Percentiles rank a stretch among this genome's conserved stretches.
These are phyloP conservation scores for Apiospora phragmitis DNA, from an alignment of 2,329 filamentous ascomycete species.

Conservation along the genomic window DNA sequence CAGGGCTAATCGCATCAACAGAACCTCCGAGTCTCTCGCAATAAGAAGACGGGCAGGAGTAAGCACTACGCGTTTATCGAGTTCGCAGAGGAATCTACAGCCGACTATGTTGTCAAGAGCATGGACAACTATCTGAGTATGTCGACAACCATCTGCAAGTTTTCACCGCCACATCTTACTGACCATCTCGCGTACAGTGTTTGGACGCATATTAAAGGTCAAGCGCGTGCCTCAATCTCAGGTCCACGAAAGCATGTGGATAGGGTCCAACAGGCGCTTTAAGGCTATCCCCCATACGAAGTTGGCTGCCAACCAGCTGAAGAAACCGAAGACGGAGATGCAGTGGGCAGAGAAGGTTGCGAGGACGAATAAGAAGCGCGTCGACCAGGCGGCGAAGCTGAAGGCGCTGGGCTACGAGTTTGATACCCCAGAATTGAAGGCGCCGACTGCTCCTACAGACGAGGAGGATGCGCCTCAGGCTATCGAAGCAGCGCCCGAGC, in stretches of 20 bases:
- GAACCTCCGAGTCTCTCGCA: slow-evolving; percentile 66
- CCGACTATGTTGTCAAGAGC: slow-evolving; percentile 87
- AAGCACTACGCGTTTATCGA: slow-evolving; percentile 97
- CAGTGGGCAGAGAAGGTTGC: slow-evolving; percentile 77
- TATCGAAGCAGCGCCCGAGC: slow-evolving; percentile 37
- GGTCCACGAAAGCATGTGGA: slow-evolving; percentile 80
- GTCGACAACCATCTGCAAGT: neutral
- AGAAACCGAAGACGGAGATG: slow-evolving; percentile 70
- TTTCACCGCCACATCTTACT: slow-evolving; percentile 9
- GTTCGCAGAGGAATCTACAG: slow-evolving; percentile 75
- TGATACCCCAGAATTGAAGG: slow-evolving; percentile 70
- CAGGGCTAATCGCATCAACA: neutral
- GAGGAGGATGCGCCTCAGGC: slow-evolving; percentile 38
- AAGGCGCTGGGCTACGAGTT: slow-evolving; percentile 84
- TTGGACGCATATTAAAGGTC: slow-evolving; percentile 90
- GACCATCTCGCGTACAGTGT: slow-evolving; percentile 57
- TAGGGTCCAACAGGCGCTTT: slow-evolving; percentile 87
- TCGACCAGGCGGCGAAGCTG: slow-evolving; percentile 70
- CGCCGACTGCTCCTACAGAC: slow-evolving; percentile 38
- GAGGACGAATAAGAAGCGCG: slow-evolving; percentile 71
- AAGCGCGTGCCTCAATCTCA: slow-evolving; percentile 75
- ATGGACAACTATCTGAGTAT: slow-evolving; percentile 71
- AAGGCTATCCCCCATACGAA: slow-evolving; percentile 86
- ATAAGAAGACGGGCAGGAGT: slow-evolving; percentile 85
- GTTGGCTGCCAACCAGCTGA: slow-evolving; percentile 75